Base-by-base conservation (phyloP, 2,329 filamentous ascomycete genomes). In the Aureobasidium sp. region DNA sequence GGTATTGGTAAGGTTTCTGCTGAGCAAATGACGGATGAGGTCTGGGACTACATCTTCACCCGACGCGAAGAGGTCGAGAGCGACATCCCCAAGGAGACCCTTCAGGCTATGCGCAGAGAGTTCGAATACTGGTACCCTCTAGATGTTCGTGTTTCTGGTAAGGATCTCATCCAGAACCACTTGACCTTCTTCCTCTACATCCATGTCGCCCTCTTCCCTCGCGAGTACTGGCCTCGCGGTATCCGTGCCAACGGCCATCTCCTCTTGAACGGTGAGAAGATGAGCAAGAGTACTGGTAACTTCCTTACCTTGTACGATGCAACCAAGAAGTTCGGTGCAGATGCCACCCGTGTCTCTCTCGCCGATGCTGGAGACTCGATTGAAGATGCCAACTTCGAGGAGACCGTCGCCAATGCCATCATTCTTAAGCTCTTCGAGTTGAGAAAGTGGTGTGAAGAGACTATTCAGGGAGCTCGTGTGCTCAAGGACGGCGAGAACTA, bases 61-160 rank as follows among this genome's bases (percentile, higher is more conserved):
- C 86, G 90, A 62, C 84, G 86, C 20, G 87, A 92, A 32, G 84
- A 87, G 17, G 78, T 90, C 41, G 74, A 84, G 62, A 88, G 85
- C 63, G 87, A 87, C 42, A 95, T 97, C 64, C 80, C 86, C 64
- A 85, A 87, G 75, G 84, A 87, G 64, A 84, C 84, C 3, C 81
- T 99, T 48, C 84, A 90, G 71, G 83, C 84, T 44, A 88, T 99
- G 88, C 84, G 91, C 64, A 84, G 92, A 71, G 91, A 96, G 70
- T 97, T 97, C 70, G 88, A 94, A 74, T 99, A 97, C 82, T 97
- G 91, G 81, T 99, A 97, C 75, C 94, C 94, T 44, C 80, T 97
- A 57, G 93, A 97, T 71, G 80, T 96, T 68, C 84, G 91, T 69
- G 86, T 89, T 46, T 94, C 89, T 39, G 94, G 93, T 69, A 97